A percentile compares a stretch with the other conserved stretches of the same genome.
Evolutionary conservation across 2,329 filamentous ascomycete species (phyloP).

Genomic region (Neoascochyta sp.): DNA sequence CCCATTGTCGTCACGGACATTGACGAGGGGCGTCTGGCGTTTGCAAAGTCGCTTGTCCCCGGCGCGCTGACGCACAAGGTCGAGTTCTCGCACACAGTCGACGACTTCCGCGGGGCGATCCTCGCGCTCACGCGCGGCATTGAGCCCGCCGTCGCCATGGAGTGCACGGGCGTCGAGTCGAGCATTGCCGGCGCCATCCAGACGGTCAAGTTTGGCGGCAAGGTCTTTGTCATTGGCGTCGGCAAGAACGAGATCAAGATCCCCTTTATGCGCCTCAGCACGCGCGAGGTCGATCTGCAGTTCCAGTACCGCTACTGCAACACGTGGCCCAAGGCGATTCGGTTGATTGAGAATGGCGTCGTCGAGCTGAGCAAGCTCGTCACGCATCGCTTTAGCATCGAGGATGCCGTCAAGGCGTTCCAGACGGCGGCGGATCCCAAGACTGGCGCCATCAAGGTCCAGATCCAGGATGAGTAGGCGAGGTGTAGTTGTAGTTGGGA

Average conservation of each 20-base stretch:
- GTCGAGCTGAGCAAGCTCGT: slow-evolving; percentile 78
- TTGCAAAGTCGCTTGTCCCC: slow-evolving; percentile 80
- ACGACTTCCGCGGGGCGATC: slow-evolving; percentile 67
- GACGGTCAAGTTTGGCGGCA: slow-evolving; percentile 89
- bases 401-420: slow-evolving; percentile 86
- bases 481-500: no score
- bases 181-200: slow-evolving; percentile 83
- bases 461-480: slow-evolving; percentile 88
- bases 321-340: slow-evolving; percentile 91
- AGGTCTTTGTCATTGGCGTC: slow-evolving; percentile 94
- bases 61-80: slow-evolving; percentile 78
- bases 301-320: slow-evolving; percentile 97
- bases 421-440: slow-evolving; percentile 81
- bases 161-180: slow-evolving; percentile 93
- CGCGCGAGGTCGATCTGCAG: slow-evolving; percentile 88
- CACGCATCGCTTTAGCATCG: slow-evolving; percentile 80
- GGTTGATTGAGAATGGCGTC: slow-evolving; percentile 78
- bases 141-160: slow-evolving; percentile 77
- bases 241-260: slow-evolving; percentile 94
- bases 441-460: slow-evolving; percentile 96
- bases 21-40: slow-evolving; percentile 76
- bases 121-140: slow-evolving; percentile 70
- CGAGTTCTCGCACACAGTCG: slow-evolving; percentile 57
- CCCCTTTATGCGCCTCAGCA: slow-evolving; percentile 89
- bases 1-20: slow-evolving; percentile 95